Percentiles rank a stretch among this genome's conserved stretches.
Evolutionary conservation across 345 rosid genomes (phyloP).

Genomic region (Arabis alpina): DNA sequence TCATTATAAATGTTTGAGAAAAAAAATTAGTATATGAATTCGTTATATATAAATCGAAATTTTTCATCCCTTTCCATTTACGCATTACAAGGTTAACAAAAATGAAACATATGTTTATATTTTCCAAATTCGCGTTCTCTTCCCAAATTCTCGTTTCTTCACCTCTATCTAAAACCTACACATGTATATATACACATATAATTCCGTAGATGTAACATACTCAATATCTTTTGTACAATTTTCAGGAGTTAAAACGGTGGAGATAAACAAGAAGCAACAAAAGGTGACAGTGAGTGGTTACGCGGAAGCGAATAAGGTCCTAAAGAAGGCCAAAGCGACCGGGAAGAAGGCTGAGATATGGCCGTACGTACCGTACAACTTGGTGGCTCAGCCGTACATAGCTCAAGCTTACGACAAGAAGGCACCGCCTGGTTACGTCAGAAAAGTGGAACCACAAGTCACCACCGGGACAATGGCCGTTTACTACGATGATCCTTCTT

Average conservation of each 20-base stretch:
- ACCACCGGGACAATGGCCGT: slow-evolving; percentile 47
- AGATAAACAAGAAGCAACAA: slow-evolving; percentile 88
- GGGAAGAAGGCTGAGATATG: slow-evolving; percentile 96
- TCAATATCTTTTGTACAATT: background rate
- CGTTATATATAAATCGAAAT: background rate
- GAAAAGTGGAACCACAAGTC: slow-evolving; percentile 61
- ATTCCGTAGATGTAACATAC: background rate
- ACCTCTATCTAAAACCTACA: background rate
- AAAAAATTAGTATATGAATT: too few species aligned
- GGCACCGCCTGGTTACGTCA: slow-evolving; percentile 93
- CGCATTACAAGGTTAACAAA: background rate
- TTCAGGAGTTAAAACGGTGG: slow-evolving; percentile 82
- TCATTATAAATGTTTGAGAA: too few species aligned
- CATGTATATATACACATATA: background rate
- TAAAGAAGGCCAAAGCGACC: slow-evolving; percentile 85
- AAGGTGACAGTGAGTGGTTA: slow-evolving; percentile 88
- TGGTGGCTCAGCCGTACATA: slow-evolving; percentile 86
- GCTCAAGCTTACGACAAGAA: slow-evolving; percentile 86
- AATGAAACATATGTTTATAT: background rate
- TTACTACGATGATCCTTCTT: slow-evolving; percentile 62
- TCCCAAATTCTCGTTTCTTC: background rate
- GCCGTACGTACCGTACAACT: slow-evolving; percentile 89
- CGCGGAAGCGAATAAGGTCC: slow-evolving; percentile 74
- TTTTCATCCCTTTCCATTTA: too few species aligned
- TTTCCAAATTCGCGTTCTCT: too few species aligned